A percentile compares a stretch with the other conserved stretches of the same genome.
phyloP scores from a whole-genome alignment of 306 rosid genomes.

The Glycine latifolia region DNA sequence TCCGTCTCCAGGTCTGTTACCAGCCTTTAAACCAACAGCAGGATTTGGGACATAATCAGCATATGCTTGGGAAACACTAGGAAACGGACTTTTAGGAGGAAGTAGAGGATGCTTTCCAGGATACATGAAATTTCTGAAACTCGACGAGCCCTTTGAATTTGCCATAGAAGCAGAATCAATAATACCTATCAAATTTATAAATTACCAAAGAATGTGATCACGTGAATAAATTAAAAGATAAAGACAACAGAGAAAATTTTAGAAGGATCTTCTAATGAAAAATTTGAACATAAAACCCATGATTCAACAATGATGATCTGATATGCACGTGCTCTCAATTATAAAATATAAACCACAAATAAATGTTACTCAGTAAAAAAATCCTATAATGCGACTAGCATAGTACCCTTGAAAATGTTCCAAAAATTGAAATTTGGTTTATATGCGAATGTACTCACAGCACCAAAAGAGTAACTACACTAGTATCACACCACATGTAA shows the following conservation, averaged over 20 bases:
- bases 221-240: constrained; percentile 10
- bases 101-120: constrained; percentile 89
- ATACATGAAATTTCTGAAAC: constrained; percentile 74
- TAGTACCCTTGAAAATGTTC: not conserved
- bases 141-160: constrained; percentile 85
- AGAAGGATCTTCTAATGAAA: too few species aligned
- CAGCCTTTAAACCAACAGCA: constrained; percentile 64
- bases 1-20: constrained; percentile 82
- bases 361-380: constrained; percentile 2
- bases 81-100: constrained; percentile 99
- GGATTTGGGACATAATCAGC: constrained; percentile 74
- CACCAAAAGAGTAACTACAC: constrained; percentile 4
- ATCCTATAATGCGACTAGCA: not conserved
- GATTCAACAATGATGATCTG: constrained; percentile 25
- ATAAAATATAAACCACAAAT: constrained; percentile 32
- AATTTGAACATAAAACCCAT: constrained; percentile 20
- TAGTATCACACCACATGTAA: not conserved
- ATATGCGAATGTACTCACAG: constrained; percentile 17
- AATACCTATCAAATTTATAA: constrained; percentile 53
- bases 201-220: constrained; percentile 25
- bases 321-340: constrained; percentile 8
- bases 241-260: constrained; percentile 9
- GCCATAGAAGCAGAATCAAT: constrained; percentile 66
- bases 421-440: constrained; percentile 15
- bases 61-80: constrained; percentile 80